Evolutionary conservation across 345 rosid species (phyloP).

Genomic region (Lepidium didymum): DNA sequence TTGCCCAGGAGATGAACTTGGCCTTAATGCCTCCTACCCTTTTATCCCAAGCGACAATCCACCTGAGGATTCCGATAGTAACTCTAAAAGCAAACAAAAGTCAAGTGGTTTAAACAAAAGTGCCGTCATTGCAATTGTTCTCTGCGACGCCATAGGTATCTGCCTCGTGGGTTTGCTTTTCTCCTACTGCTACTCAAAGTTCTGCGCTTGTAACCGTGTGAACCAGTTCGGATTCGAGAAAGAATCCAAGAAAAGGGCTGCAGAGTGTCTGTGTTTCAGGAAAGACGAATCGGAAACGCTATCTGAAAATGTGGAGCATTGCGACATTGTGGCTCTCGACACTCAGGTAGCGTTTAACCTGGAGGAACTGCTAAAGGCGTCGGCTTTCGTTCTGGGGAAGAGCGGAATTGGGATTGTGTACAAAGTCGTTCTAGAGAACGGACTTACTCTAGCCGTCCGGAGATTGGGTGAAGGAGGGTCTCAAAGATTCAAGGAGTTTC

Average conservation of each 20-base stretch:
- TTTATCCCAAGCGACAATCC: conserved; percentile 56
- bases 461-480: conserved; percentile 97
- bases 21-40: conserved; percentile 60
- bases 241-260: conserved; percentile 43
- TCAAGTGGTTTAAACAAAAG: conserved; percentile 57
- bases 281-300: conserved; percentile 71
- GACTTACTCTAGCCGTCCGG: conserved; percentile 77
- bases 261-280: conserved; percentile 65
- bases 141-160: conserved; percentile 79
- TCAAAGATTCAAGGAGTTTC: conserved; percentile 92
- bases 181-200: conserved; percentile 70
- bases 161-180: conserved; percentile 78
- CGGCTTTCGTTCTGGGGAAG: conserved; percentile 94
- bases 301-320: conserved; percentile 72
- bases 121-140: conserved; percentile 58
- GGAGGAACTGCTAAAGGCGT: conserved; percentile 91
- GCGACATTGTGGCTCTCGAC: conserved; percentile 74
- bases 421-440: conserved; percentile 93
- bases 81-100: conserved; percentile 34
- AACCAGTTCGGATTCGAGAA: conserved; percentile 47
- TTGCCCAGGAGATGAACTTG: conserved; percentile 44
- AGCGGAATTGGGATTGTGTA: conserved; percentile 94
- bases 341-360: conserved; percentile 74
- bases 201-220: conserved; percentile 43
- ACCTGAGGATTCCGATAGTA: conserved; percentile 32